phyloP scores from a whole-genome alignment of 257 asterid genomes.

The Solanum raphanifolium region DNA sequence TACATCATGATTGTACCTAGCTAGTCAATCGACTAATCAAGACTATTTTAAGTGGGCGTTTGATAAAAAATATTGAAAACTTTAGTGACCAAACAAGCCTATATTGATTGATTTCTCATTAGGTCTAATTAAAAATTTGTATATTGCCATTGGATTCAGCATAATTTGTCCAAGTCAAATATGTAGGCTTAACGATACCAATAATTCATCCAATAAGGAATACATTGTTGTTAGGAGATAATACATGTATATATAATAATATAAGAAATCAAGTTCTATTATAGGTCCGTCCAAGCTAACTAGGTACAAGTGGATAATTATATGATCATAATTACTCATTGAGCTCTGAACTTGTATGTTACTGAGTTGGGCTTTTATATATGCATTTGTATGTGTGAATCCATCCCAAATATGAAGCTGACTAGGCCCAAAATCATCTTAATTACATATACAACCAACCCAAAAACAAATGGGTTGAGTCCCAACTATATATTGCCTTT shows the following conservation, averaged over 20 bases:
- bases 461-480: neutral
- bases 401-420: neutral
- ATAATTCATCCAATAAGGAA: too few relatives aligned
- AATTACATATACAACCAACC: neutral
- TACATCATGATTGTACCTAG: neutral
- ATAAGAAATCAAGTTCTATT: too few relatives aligned
- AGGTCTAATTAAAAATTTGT: neutral
- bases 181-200: neutral
- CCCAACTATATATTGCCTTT: neutral
- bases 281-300: neutral
- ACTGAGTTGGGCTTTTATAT: neutral
- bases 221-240: too few relatives aligned
- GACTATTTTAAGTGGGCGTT: neutral
- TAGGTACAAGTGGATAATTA: neutral
- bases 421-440: neutral
- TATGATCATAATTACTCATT: neutral
- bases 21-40: neutral
- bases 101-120: neutral
- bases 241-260: too few relatives aligned
- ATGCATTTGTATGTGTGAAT: neutral
- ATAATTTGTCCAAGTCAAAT: neutral
- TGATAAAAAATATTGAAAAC: neutral
- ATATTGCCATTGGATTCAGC: neutral
- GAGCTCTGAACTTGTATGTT: neutral
- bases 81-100: neutral